Evolutionary conservation across 306 rosid species (phyloP), one percentile per base, ranked within the genome.

Genomic region (Corylus heterophylla): DNA sequence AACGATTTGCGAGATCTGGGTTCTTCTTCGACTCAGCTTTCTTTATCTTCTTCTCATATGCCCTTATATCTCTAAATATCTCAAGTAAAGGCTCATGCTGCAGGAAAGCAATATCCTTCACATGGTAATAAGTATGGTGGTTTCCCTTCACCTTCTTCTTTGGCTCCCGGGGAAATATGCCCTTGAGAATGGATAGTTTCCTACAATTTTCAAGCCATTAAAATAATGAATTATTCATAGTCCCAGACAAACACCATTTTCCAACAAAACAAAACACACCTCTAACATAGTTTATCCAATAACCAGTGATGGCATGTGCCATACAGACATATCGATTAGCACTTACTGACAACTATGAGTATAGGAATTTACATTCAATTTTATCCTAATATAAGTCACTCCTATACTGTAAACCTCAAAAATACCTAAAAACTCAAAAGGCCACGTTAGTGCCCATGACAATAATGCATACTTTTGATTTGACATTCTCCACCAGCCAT

Each of bases 111-210:
- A 93, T 74, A 83, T 95, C 99, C 90, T 95, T 95, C 75, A 92
- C 87, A 67, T 95, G 99, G 83, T 93, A 95, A 81, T 93, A 91
- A 49, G 98, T 90, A 82, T 93, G 94, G 78, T 95, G 98, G 69
- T 86, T 92, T 76, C 99, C 99, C 45, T 92, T 90, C 85, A 95
- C 89, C 90, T 95, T 95, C 68, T 95, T 93, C 92, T 90, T 95
- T 1, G 99, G 98, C 84, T 95, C 99, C 61, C 97, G 88, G 0
- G 99, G 99, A 69, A 91, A 90, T 14, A 95, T 75, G 8, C 99
- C 98, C 87, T 95, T 95, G 84, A 93, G 84, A 87, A 95, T 95
- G 84, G 97, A 95, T 20, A 95, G 74, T 54, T 88, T 89, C 97
- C 99, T 93, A 79, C 56, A 81, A 74, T 66, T 77, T 75, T 6